Evolutionary conservation across 306 rosid species (phyloP).

Genomic region (Cicer bijugum): DNA sequence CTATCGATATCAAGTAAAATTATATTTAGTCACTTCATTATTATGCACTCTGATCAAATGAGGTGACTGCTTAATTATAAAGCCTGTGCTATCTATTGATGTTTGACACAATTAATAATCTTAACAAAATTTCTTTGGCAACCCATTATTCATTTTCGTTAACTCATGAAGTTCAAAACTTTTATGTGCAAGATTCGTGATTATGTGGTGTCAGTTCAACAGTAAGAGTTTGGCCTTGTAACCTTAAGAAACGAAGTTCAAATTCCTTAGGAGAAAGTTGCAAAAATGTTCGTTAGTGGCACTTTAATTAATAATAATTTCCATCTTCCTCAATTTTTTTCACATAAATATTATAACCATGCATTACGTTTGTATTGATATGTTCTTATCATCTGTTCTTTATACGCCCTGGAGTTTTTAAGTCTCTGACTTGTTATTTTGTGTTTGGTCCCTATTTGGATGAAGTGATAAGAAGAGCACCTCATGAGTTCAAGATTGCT

Average conservation of each 20-base stretch:
- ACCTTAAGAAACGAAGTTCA: no score
- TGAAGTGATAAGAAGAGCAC: constrained; percentile 96
- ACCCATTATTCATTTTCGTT: constrained; percentile 10
- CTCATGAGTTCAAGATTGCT: constrained; percentile 97
- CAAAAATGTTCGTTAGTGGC: no score
- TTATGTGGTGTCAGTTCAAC: no score
- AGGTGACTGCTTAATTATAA: constrained; percentile 21
- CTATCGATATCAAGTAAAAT: constrained; percentile 1
- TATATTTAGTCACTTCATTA: constrained; percentile 21
- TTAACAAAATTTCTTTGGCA: background rate
- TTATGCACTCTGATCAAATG: constrained; percentile 20
- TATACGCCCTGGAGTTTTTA: background rate
- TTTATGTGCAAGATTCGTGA: background rate
- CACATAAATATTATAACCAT: constrained; percentile 1
- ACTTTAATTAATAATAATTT: no score
- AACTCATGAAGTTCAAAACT: constrained; percentile 13
- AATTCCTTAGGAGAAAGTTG: no score
- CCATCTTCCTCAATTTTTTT: no score
- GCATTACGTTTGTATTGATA: constrained; percentile 11
- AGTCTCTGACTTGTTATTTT: constrained; percentile 45
- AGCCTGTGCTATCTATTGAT: background rate
- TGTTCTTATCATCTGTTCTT: constrained; percentile 22
- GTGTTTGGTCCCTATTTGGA: constrained; percentile 38
- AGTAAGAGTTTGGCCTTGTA: no score
- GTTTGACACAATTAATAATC: background rate